Evolutionary conservation across 495 filamentous ascomycete genomes (phyloP).

Genomic region (Astrocystis sublimbata): DNA sequence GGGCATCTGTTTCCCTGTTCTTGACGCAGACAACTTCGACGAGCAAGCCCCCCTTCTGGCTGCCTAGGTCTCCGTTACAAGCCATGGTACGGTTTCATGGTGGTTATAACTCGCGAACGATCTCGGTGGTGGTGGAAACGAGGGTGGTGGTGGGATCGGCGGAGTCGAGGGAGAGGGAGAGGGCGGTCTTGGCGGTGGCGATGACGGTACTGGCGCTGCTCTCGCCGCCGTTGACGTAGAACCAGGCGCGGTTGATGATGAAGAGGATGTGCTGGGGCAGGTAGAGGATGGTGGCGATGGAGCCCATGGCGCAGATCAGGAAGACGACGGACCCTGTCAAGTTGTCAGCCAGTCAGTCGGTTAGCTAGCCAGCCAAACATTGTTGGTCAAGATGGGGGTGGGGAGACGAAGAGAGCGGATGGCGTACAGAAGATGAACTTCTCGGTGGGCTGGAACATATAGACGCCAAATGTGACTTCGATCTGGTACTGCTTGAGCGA

Average conservation of each 20-base stretch:
- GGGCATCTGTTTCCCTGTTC: background rate
- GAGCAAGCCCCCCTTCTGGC: background rate
- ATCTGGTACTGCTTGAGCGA: slow-evolving; percentile 55
- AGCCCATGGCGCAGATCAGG: slow-evolving; percentile 78
- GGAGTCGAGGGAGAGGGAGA: slow-evolving; percentile 32
- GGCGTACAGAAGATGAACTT: slow-evolving; percentile 51
- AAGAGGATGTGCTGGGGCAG: slow-evolving; percentile 83
- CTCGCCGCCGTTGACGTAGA: slow-evolving; percentile 88
- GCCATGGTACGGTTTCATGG: background rate
- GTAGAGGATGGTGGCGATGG: slow-evolving; percentile 84
- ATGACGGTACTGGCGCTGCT: slow-evolving; percentile 34
- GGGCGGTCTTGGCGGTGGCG: slow-evolving; percentile 35
- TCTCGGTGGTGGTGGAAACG: slow-evolving; percentile 34
- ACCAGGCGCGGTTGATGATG: slow-evolving; percentile 81
- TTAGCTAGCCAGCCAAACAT: background rate
- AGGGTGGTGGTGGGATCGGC: slow-evolving; percentile 23
- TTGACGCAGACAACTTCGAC: background rate
- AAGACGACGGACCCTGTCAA: slow-evolving; percentile 85
- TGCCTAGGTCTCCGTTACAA: background rate
- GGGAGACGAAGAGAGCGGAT: background rate
- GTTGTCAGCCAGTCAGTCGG: background rate
- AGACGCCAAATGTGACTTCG: slow-evolving; percentile 51
- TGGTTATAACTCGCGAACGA: slow-evolving; percentile 39
- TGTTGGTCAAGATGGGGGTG: background rate
- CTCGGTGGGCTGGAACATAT: slow-evolving; percentile 52